A percentile compares a stretch with the other conserved stretches of the same genome.
These are phyloP conservation scores for Pleurotus citrinopileatus DNA, from an alignment of 768 basidiomycete species.

Conservation along the genomic window DNA sequence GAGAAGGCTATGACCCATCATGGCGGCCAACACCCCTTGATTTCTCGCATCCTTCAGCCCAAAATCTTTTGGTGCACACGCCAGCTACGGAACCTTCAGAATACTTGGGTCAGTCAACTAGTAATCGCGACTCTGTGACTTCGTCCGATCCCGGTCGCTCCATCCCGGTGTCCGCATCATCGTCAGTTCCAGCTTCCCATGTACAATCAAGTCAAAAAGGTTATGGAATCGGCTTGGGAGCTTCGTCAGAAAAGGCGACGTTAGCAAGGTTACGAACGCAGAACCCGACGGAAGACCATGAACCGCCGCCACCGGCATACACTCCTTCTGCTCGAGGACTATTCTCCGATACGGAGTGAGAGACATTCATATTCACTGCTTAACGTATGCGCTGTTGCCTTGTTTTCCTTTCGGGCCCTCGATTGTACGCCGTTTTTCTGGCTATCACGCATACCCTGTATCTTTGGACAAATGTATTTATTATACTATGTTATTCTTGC, in stretches of 20 bases:
- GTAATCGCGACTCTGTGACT: neutral
- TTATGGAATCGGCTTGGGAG: neutral
- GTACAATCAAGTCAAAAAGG: neutral
- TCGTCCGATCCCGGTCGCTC: neutral
- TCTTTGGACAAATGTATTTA: too few species aligned
- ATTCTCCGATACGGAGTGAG: too few species aligned
- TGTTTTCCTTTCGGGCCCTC: too few species aligned
- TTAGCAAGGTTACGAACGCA: neutral
- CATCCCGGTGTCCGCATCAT: neutral
- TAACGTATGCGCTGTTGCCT: too few species aligned
- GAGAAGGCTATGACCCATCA: neutral
- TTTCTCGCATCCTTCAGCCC: neutral
- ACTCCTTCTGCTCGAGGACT: neutral
- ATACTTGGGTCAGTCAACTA: neutral
- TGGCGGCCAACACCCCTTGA: slow-evolving; percentile 1
- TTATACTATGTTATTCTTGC: too few species aligned
- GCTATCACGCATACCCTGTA: too few species aligned
- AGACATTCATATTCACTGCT: too few species aligned
- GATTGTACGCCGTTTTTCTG: too few species aligned
- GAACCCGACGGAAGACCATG: slow-evolving; percentile 1
- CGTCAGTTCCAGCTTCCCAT: neutral
- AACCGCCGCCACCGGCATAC: slow-evolving; percentile 1
- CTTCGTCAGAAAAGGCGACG: neutral
- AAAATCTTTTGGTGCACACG: neutral
- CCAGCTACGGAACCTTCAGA: neutral